Base-by-base conservation (phyloP, 352 stramenopile genomes). In the Phytophthora kernoviae region DNA sequence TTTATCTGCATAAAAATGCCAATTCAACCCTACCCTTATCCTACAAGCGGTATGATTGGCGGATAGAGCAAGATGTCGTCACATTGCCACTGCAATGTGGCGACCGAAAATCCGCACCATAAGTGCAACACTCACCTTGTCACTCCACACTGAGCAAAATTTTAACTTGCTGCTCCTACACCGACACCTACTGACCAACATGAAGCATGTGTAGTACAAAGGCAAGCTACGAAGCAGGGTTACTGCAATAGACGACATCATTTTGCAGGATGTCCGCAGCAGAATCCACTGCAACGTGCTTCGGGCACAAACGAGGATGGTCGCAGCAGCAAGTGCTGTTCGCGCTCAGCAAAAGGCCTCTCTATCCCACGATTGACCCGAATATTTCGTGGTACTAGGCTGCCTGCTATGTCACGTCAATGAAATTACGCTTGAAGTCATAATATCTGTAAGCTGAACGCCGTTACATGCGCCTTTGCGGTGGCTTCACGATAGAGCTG, bases 21-120 rank as follows among this genome's bases (percentile, higher is more conserved):
- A 30, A 39, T 39, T 39, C 33, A 39, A 39, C 33, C 33, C 33
- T 39, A 17, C 33, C 33, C 33, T n/a, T 3, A 14, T 34, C 30
- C 6, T 11, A 11, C 30, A 11, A 5, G 30, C 30, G 30, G 30
- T 34, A 11, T 39, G 33, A 39, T 39, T 39, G 33, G 33, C 33
- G 33, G 33, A n/a, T 5, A n/a, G 14, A 39, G 33, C 33, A 7
- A 30, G 24, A 6, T 3, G 6, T 30, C 24, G 33, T 39, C 33
- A 39, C 33, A n/a, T 39, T n/a, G 33, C 14, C 4, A 12, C 6
- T 17, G 37, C 37, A 43, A 43, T 21, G 37, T 43, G 37, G 15
- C 37, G 37, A 43, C 37, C 24, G 37, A 43, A 21, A 18, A 43
- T 43, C 37, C 37, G 15, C 37, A 43, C 37, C 37, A 43, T 22